Evolutionary conservation across 352 stramenopile species (phyloP), one percentile per base, ranked within the genome.

Genomic region (Phytopythium chamaehyphon): DNA sequence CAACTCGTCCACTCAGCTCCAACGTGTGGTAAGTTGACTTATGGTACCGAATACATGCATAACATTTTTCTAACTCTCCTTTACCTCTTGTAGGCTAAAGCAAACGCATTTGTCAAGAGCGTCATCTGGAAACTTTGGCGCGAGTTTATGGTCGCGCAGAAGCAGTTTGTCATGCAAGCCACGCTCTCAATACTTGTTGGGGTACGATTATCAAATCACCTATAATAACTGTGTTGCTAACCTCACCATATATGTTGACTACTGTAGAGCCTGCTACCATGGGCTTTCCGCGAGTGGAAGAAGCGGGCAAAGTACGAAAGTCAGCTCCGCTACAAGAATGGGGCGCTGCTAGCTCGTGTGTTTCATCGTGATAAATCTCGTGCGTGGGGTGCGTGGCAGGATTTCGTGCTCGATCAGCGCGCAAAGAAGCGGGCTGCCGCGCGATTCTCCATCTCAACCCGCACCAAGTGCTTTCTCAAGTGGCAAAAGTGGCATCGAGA

Each of bases 271-370:
- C 48, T 90, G 12, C 58, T 61, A 0, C 74, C 78, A 21, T 91
- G 80, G 83, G 60, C 67, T 4, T 91, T 93, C 43, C 74, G 78
- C 0, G 76, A 86, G 28, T 93, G 83, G 80, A 46, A 56, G 12
- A 56, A 84, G 43, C 72, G 73, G 9, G 64, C 66, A 5, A 40
- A 68, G 1, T 42, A 65, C 37, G 65, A 76, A 19, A 53, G 54
- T 11, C 57, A 74, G 28, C 51, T 77, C 15, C 70, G 70, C 23
- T 70, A 74, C 1, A 87, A 87, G 38, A 74, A 77, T 26, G 61
- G 62, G 0, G 62, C 64, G 11, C 46, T 91, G 45, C 51, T 83
- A 16, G 47, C 54, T 6, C 84, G 81, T 21, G 52, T 93, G 5
- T 55, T 88, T 9, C 61, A 89, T 37, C 72, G 72, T 6, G 67